Evolutionary conservation across 257 asterid species (phyloP).

Genomic region (Cinchona pubescens): DNA sequence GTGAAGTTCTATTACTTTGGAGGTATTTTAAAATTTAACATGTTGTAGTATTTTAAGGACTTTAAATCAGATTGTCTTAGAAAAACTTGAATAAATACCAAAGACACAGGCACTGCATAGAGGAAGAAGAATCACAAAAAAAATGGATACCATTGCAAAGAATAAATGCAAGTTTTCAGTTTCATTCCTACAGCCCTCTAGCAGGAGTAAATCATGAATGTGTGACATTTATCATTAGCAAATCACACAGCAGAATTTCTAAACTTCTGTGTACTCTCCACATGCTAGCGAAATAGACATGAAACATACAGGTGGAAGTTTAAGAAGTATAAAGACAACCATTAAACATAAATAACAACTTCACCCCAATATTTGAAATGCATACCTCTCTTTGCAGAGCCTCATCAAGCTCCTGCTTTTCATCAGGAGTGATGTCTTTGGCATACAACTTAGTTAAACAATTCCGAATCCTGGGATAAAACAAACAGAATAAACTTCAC

Average conservation of each 20-base stretch:
- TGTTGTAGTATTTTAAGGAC: not conserved
- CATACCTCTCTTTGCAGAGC: constrained; percentile 91
- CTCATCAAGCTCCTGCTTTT: constrained; percentile 94
- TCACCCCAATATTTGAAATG: not conserved
- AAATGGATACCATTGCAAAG: not conserved
- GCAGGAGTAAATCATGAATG: not conserved
- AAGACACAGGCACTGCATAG: not conserved
- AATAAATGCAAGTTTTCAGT: not conserved
- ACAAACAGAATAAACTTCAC: constrained; percentile 1
- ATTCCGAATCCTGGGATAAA: constrained; percentile 57
- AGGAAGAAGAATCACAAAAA: not conserved
- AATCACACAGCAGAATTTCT: not conserved
- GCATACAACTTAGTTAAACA: constrained; percentile 79
- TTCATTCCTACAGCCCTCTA: not conserved
- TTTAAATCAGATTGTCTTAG: not conserved
- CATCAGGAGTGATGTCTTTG: constrained; percentile 87
- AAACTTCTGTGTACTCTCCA: not conserved
- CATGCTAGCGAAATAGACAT: not conserved
- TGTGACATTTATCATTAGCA: not conserved
- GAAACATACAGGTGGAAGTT: not conserved
- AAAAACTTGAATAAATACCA: not conserved
- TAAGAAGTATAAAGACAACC: not conserved
- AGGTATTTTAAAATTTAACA: not conserved
- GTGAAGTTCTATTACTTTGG: no score
- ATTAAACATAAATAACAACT: constrained; percentile 1